Evolutionary conservation across 768 basidiomycete genomes (phyloP).

Genomic region (Boletus reticuloceps): DNA sequence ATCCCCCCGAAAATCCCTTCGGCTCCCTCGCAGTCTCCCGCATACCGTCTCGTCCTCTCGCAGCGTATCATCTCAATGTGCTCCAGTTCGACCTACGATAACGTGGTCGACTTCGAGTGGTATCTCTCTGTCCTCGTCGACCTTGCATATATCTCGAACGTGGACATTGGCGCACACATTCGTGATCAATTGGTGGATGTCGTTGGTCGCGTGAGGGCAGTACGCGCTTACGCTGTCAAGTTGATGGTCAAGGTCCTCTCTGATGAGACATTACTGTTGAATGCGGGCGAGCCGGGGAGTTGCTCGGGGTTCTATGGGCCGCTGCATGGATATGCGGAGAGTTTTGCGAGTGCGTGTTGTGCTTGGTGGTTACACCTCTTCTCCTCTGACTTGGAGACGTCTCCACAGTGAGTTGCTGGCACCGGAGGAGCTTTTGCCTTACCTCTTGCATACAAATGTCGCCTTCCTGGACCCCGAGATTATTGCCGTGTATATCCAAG

Average conservation of each 20-base stretch:
- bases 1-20: constrained; percentile 37
- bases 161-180: constrained; percentile 73
- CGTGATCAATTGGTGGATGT: constrained; percentile 86
- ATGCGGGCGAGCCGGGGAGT: constrained; percentile 64
- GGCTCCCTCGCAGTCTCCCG: constrained; percentile 68
- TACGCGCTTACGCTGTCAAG: constrained; percentile 76
- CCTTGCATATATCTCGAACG: constrained; percentile 82
- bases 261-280: constrained; percentile 72
- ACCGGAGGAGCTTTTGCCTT: constrained; percentile 68
- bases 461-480: constrained; percentile 60
- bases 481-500: constrained; percentile 78
- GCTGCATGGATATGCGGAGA: constrained; percentile 98
- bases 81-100: constrained; percentile 78
- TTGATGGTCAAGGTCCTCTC: constrained; percentile 78
- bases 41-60: constrained; percentile 83
- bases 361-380: neutral
- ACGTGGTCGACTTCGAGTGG: constrained; percentile 95
- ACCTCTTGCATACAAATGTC: constrained; percentile 62
- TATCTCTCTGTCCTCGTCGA: constrained; percentile 94
- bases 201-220: constrained; percentile 73
- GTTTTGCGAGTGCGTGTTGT: constrained; percentile 70
- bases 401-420: constrained; percentile 67
- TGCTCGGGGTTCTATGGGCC: constrained; percentile 87
- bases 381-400: constrained; percentile 5
- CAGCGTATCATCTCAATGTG: constrained; percentile 85